Percentiles rank a stretch among this genome's conserved stretches.
Evolutionary conservation across 2,329 filamentous ascomycete genomes (phyloP).

Genomic region (Cladorrhinum sp.): DNA sequence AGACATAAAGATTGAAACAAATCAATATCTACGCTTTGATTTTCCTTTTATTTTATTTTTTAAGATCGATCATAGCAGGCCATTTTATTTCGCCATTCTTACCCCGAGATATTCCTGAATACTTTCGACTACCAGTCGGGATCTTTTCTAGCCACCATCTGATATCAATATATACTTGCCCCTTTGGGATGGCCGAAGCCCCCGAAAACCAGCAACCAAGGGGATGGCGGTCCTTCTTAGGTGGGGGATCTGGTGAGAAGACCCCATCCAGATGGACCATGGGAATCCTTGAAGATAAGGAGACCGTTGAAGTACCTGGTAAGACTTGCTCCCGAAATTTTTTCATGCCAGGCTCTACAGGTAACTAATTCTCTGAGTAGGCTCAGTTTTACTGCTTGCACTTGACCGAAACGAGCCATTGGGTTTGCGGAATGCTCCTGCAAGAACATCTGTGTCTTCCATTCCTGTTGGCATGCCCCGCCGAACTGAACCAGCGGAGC

Average conservation of each 20-base stretch:
- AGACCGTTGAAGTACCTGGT: slow-evolving; percentile 88
- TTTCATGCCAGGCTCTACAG: neutral
- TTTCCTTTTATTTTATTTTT: neutral
- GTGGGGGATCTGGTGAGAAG: slow-evolving; percentile 4
- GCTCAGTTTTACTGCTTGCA: slow-evolving; percentile 57
- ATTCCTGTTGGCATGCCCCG: slow-evolving; percentile 46
- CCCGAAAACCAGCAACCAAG: slow-evolving; percentile 6
- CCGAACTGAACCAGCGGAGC: slow-evolving; percentile 30
- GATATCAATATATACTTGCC: neutral
- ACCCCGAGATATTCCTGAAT: no score
- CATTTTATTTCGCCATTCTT: neutral
- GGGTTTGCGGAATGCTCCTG: slow-evolving; percentile 55
- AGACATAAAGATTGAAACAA: neutral
- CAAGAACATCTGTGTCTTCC: slow-evolving; percentile 57
- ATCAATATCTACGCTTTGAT: neutral
- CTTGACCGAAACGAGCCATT: slow-evolving; percentile 56
- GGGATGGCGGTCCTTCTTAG: slow-evolving; percentile 18
- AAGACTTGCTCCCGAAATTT: slow-evolving; percentile 29
- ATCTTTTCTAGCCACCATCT: neutral
- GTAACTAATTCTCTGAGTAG: slow-evolving; percentile 34
- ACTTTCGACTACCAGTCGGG: neutral
- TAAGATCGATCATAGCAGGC: neutral
- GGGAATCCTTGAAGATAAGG: slow-evolving; percentile 78
- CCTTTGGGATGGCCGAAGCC: slow-evolving; percentile 1
- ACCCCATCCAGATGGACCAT: slow-evolving; percentile 52